These are phyloP conservation scores for Diaporthe sp. DNA, from an alignment of 2,329 filamentous ascomycete genomes.

Conservation along the genomic window DNA sequence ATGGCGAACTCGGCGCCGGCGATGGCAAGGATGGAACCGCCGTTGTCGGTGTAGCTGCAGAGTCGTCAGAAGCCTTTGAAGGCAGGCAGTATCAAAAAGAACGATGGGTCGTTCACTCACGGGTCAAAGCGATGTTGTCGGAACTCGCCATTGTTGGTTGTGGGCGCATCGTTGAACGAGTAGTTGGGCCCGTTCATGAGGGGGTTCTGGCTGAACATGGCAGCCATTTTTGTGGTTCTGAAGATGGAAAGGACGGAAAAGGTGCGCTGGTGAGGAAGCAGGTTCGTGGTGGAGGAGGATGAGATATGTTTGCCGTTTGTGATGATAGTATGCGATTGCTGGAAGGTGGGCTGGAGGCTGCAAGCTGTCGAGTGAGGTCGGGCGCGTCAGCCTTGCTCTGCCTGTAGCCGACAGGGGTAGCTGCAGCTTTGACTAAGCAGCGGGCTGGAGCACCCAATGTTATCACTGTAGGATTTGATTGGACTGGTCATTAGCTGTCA, in stretches of 20 bases:
- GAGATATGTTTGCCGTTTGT: conserved; percentile 42
- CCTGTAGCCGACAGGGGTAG: conserved; percentile 45
- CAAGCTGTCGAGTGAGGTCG: conserved; percentile 41
- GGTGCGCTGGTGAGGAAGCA: conserved; percentile 37
- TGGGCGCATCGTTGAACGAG: conserved; percentile 74
- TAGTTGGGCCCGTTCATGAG: conserved; percentile 79
- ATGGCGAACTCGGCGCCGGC: conserved; percentile 95
- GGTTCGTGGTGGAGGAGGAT: conserved; percentile 31
- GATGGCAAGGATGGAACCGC: conserved; percentile 95
- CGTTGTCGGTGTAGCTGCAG: conserved; percentile 94
- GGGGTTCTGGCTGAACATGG: conserved; percentile 80
- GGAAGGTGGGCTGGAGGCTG: conserved; percentile 37
- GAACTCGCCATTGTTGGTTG: conserved; percentile 66
- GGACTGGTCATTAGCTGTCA: conserved; percentile 30
- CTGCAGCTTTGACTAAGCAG: conserved; percentile 44
- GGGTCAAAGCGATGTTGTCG: conserved; percentile 91
- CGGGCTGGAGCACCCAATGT: neutral
- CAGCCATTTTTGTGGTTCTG: conserved; percentile 63
- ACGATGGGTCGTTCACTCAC: conserved; percentile 65
- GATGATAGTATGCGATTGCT: conserved; percentile 31
- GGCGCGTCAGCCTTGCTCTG: conserved; percentile 63
- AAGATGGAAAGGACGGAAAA: neutral
- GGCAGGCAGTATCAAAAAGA: neutral
- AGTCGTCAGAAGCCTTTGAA: neutral
- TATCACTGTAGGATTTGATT: conserved; percentile 24